Evolutionary conservation across 2,329 filamentous ascomycete genomes (phyloP).

Genomic region (Phyllosticta ampelicida): DNA sequence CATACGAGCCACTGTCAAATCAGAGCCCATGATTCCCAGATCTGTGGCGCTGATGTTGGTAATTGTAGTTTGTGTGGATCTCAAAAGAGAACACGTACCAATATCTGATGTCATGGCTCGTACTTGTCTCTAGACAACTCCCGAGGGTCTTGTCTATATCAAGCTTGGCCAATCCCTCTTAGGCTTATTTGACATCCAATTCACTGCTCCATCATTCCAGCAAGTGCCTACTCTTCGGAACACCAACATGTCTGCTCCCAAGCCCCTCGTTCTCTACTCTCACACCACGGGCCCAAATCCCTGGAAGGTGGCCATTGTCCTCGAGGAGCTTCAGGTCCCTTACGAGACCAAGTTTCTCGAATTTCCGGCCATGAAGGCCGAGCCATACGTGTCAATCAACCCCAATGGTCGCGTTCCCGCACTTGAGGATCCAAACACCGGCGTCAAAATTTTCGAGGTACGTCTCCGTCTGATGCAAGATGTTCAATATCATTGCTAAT

Average conservation of each 20-base stretch:
- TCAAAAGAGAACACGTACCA: not conserved
- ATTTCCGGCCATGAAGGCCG: slow-evolving; percentile 29
- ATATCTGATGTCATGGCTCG: not conserved
- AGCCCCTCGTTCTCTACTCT: slow-evolving; percentile 10
- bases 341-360: slow-evolving; percentile 29
- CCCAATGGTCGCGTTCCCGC: slow-evolving; percentile 33
- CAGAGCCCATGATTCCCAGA: not conserved
- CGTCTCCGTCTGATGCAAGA: not conserved
- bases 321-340: slow-evolving; percentile 35
- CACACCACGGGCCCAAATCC: slow-evolving; percentile 23
- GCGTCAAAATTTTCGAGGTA: slow-evolving; percentile 29
- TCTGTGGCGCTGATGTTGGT: not conserved
- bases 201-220: not conserved
- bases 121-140: not conserved
- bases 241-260: slow-evolving; percentile 5
- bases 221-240: not conserved
- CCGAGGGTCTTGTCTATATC: not conserved
- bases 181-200: not conserved
- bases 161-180: not conserved
- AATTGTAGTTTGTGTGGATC: not conserved
- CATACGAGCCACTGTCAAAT: not conserved
- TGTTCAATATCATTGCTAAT: not conserved
- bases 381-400: slow-evolving; percentile 27
- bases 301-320: slow-evolving; percentile 35
- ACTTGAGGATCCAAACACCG: slow-evolving; percentile 36